Percentiles rank a stretch among this genome's conserved stretches.
Conservation (phyloP, 2,329 filamentous ascomycete genomes). For the Thelonectria blattea region DNA sequence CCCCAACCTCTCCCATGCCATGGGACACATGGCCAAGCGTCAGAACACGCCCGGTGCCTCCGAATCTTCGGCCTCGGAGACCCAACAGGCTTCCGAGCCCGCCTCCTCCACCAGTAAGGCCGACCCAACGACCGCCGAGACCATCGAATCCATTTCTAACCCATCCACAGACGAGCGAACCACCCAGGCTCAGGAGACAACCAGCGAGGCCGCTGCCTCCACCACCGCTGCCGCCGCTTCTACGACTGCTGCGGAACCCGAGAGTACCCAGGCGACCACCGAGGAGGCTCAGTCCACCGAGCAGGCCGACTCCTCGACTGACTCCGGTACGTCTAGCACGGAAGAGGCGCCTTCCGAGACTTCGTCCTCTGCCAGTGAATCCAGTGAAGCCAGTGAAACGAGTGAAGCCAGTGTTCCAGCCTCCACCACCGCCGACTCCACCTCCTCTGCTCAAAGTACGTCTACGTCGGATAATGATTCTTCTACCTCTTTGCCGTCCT, state of each 20-base stretch:
- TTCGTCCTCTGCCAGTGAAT: conserved; percentile 38
- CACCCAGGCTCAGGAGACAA: conserved; percentile 13
- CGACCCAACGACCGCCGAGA: not conserved
- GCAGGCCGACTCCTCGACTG: conserved; percentile 33
- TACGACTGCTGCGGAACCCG: not conserved
- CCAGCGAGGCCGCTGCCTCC: conserved; percentile 29
- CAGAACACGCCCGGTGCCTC: conserved; percentile 48
- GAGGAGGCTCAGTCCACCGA: conserved; percentile 34
- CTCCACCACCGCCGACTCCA: conserved; percentile 40
- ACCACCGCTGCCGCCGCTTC: not conserved
- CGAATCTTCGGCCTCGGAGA: conserved; percentile 15
- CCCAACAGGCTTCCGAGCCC: not conserved
- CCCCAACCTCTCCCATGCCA: conserved; percentile 42
- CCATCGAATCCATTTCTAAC: conserved; percentile 1
- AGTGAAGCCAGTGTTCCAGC: conserved; percentile 38
- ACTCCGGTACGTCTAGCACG: conserved; percentile 39
- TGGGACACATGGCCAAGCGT: conserved; percentile 70
- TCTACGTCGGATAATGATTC: conserved; percentile 36
- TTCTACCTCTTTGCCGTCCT: conserved; percentile 36
- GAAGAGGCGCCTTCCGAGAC: conserved; percentile 37
- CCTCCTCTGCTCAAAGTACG: conserved; percentile 37
- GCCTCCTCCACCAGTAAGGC: not conserved
- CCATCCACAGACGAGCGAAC: not conserved
- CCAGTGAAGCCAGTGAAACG: conserved; percentile 35
- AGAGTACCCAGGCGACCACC: conserved; percentile 7